Base-by-base conservation (phyloP, 352 stramenopile species). In the Phytopythium ostracodes region DNA sequence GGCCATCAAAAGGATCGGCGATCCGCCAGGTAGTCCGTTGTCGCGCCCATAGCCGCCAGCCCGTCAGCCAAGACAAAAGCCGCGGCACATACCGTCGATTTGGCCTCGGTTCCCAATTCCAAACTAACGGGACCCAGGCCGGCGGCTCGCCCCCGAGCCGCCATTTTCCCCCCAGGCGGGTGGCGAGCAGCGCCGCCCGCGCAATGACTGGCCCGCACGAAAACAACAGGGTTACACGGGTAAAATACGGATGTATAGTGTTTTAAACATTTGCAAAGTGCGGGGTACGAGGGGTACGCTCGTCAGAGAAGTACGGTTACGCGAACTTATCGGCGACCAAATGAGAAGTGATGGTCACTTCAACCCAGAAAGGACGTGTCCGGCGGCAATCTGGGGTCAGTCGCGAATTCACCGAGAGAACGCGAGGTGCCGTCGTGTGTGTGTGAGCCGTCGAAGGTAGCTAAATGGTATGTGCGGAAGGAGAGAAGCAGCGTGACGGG, bases 21-120 rank as follows among this genome's bases (percentile, higher is more conserved):
- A 77, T 68, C 72, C 66, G 56, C 33, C 38, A 59, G 53, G 53
- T 59, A 44, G 52, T 59, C 53, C 38, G 53, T 4, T 22, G 50
- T 27, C 43, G 44, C 35, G 49, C 59, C 24, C 17, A 38, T 33
- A 9, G 49, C 49, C 18, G 29, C 31, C 50, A 6, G 27, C 29
- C 18, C 24, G 22, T 22, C 14, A 50, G 15, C 49, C 31, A 35
- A 4, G 5, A 43, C 33, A 42, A 31, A 4, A 55, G 47, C 18
- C 22, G 57, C 33, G 22, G 42, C 47, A 89, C 81, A 91, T 91
- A 91, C 81, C 81, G 79, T 84, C 77, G 50, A 65, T 61, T 70
- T 57, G 62, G 66, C 77, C 74, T 79, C 70, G 71, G 81, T 80
- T 88, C 84, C 79, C 81, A 87, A 91, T 87, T 89, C 81, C 81